A percentile compares a stretch with the other conserved stretches of the same genome.
These are phyloP conservation scores for Globisporangium megalacanthum DNA, from an alignment of 352 stramenopile genomes.

Conservation along the genomic window DNA sequence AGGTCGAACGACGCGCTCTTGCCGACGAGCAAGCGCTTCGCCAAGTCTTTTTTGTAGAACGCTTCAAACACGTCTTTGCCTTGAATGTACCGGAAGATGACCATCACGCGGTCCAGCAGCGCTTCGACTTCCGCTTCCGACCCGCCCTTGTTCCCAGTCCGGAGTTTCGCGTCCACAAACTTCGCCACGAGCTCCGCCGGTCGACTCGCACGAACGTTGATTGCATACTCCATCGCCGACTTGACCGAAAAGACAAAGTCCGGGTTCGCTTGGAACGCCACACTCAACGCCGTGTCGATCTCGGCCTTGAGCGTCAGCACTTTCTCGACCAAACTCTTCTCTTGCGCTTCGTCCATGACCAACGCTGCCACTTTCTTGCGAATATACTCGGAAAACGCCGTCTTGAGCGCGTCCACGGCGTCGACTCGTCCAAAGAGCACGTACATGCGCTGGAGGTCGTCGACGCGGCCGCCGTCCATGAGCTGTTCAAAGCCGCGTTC, in stretches of 20 bases:
- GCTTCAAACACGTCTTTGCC: conserved; percentile 99
- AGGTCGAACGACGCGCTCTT: conserved; percentile 91
- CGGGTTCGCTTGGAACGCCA: conserved; percentile 68
- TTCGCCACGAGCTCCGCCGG: conserved; percentile 90
- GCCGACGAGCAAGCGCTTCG: conserved; percentile 94
- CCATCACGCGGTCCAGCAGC: conserved; percentile 90
- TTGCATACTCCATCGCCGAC: conserved; percentile 85
- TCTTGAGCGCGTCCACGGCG: conserved; percentile 59
- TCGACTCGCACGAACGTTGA: conserved; percentile 81
- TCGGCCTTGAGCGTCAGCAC: conserved; percentile 83
- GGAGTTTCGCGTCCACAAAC: conserved; percentile 88
- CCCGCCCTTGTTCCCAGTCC: conserved; percentile 78
- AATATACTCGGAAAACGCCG: conserved; percentile 66
- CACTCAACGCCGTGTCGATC: conserved; percentile 69
- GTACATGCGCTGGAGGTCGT: conserved; percentile 89
- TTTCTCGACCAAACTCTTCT: conserved; percentile 89
- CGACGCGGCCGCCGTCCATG: conserved; percentile 75
- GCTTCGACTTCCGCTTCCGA: conserved; percentile 86
- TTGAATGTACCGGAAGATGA: conserved; percentile 95
- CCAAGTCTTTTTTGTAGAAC: conserved; percentile 98
- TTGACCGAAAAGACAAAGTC: conserved; percentile 83
- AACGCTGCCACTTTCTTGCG: conserved; percentile 68
- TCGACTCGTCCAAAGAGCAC: conserved; percentile 70
- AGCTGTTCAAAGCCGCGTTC: conserved; percentile 84
- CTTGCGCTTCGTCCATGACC: conserved; percentile 75